Conservation (phyloP, 2,329 filamentous ascomycete species). For the Pseudogymnoascus sp. region DNA sequence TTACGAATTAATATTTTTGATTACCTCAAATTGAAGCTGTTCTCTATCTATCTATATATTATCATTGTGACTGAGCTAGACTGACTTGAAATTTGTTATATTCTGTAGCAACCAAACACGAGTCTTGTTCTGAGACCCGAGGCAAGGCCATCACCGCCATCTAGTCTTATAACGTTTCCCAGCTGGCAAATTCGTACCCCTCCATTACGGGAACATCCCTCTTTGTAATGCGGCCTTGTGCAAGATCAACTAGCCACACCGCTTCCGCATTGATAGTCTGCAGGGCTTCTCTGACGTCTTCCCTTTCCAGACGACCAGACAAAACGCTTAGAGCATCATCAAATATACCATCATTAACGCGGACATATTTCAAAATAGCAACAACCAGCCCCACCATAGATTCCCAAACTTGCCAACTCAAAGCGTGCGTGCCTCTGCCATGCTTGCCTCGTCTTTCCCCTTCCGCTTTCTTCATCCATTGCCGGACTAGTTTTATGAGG, state of each 20-base stretch:
- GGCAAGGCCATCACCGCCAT: slow-evolving; percentile 11
- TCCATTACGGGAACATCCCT: slow-evolving; percentile 35
- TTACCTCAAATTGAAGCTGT: slow-evolving; percentile 11
- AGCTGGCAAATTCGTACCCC: slow-evolving; percentile 30
- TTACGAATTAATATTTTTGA: slow-evolving; percentile 7
- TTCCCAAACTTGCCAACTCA: slow-evolving; percentile 56
- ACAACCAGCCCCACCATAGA: slow-evolving; percentile 51
- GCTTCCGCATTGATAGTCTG: slow-evolving; percentile 63
- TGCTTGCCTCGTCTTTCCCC: slow-evolving; percentile 26
- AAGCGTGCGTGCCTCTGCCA: slow-evolving; percentile 50
- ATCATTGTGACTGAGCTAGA: not conserved
- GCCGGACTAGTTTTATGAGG: slow-evolving; percentile 43
- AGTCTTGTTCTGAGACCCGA: slow-evolving; percentile 9
- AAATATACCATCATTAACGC: slow-evolving; percentile 59
- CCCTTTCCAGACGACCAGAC: slow-evolving; percentile 38
- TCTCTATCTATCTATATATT: slow-evolving; percentile 12
- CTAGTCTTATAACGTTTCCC: slow-evolving; percentile 15
- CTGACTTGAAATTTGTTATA: slow-evolving; percentile 3
- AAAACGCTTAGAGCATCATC: slow-evolving; percentile 63
- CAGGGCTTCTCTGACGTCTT: slow-evolving; percentile 47
- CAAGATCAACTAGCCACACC: slow-evolving; percentile 60
- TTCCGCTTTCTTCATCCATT: slow-evolving; percentile 33
- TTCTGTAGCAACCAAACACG: not conserved
- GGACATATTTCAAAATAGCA: slow-evolving; percentile 53
- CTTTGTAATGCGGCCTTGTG: slow-evolving; percentile 34